phyloP scores from a whole-genome alignment of 768 basidiomycete species.

The Collybia nuda region DNA sequence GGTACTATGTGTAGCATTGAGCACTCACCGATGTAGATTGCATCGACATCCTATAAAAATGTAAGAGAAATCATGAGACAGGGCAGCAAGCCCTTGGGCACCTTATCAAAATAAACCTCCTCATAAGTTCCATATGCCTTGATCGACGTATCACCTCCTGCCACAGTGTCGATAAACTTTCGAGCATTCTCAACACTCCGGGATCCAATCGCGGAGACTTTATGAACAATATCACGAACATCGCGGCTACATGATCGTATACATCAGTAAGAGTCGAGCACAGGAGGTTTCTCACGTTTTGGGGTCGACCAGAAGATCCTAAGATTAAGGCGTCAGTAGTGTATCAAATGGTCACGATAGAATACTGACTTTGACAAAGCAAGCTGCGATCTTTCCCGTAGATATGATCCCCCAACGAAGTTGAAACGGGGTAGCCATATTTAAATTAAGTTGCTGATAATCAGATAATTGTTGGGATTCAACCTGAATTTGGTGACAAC shows the following conservation, averaged over 20 bases:
- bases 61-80: too few relatives aligned
- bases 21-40: slow-evolving; percentile 66
- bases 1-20: neutral
- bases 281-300: slow-evolving; percentile 42
- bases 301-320: slow-evolving; percentile 81
- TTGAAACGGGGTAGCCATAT: slow-evolving; percentile 35
- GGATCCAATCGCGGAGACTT: slow-evolving; percentile 75
- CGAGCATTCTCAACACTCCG: slow-evolving; percentile 67
- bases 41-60: slow-evolving; percentile 61
- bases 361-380: slow-evolving; percentile 59
- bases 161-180: slow-evolving; percentile 59
- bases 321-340: slow-evolving; percentile 2
- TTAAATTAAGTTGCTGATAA: too few relatives aligned
- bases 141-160: slow-evolving; percentile 48
- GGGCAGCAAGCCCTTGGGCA: slow-evolving; percentile 26
- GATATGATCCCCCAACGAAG: slow-evolving; percentile 89
- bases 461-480: too few relatives aligned
- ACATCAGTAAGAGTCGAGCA: neutral
- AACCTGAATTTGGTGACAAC: too few relatives aligned
- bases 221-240: slow-evolving; percentile 66
- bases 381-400: slow-evolving; percentile 69
- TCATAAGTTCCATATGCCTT: slow-evolving; percentile 75
- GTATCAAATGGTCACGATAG: neutral
- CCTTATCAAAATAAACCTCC: slow-evolving; percentile 70
- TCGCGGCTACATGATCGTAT: slow-evolving; percentile 49